Evolutionary conservation across 331 rosid species (phyloP), one percentile per base, ranked within the genome.

Genomic region (Rhamnella rubrinervis): DNA sequence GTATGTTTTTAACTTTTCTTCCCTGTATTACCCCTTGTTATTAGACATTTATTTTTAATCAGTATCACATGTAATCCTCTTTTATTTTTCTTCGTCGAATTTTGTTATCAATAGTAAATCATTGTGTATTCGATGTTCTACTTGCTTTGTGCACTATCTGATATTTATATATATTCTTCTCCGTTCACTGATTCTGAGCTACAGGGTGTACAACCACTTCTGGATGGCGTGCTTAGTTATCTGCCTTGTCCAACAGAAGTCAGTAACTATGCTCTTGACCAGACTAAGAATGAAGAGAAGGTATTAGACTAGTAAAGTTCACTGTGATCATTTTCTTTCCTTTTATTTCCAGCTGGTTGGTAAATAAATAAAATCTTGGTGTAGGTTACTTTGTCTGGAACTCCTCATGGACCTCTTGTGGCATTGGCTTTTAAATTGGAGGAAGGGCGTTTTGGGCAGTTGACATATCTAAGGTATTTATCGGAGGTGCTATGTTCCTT

Each of bases 351-450:
- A 61, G 61, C 50, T 70, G 69, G 55, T 66, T 77, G 47, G 74
- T 52, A 70, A 60, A 72, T 68, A 72, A 53, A 74, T 44, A 73
- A 52, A 60, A 55, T 80, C 49, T 63, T 74, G 63, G 15, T 71
- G 12, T 77, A 95, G 99, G 90, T 95, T 71, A 68, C 64, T 46
- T 71, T 95, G 80, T 55, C 28, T 63, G 99, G 99, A 73, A 81
- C 84, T 78, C 99, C 96, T n/a, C 85, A 89, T 81, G 99, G 99
- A 61, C 97, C 90, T 64, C 96, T 91, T 70, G 99, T 95, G 70
- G 99, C 96, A 41, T 80, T 95, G 83, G 99, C 99, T 72, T 95
- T 95, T 86, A 95, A 95, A 74, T 80, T 95, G 87, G 99, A 91
- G 85, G 99, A 95, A 83, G 93, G 97, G 63, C 85, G 91, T 39